These are phyloP conservation scores for Xylaria sp. DNA, from an alignment of 2,329 filamentous ascomycete genomes.

Conservation along the genomic window DNA sequence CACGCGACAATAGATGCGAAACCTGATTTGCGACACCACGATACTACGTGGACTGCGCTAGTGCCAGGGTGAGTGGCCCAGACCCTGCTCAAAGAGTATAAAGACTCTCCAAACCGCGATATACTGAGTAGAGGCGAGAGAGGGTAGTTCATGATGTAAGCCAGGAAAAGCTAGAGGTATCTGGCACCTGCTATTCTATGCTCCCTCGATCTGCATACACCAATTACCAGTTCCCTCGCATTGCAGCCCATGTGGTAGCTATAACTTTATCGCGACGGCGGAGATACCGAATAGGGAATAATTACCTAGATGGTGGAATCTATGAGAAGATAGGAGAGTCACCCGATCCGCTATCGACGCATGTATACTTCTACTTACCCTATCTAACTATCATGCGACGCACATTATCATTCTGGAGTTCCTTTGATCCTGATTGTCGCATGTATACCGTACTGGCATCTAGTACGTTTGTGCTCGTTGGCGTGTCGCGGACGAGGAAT, in stretches of 20 bases:
- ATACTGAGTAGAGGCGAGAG: too few species aligned
- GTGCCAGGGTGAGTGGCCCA: background rate
- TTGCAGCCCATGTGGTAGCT: background rate
- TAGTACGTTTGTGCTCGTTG: background rate
- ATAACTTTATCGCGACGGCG: background rate
- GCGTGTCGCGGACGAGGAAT: background rate
- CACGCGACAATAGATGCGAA: background rate
- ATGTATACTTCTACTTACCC: background rate
- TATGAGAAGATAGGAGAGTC: background rate
- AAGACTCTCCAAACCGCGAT: background rate
- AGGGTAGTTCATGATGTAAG: background rate
- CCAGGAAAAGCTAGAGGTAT: background rate
- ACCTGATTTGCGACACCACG: background rate
- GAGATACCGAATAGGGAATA: conserved; percentile 23
- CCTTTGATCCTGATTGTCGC: background rate
- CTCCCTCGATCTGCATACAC: background rate
- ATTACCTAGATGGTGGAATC: background rate
- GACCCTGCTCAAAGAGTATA: background rate
- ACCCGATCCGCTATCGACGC: background rate
- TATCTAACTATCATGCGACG: background rate
- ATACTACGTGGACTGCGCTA: background rate
- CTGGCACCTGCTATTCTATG: background rate
- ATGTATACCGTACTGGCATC: background rate
- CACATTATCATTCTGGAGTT: background rate
- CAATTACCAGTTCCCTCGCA: background rate